Evolutionary conservation across 1,139 yeast genomes (phyloP).

Genomic region (Protomyces lactucae-debilis): DNA sequence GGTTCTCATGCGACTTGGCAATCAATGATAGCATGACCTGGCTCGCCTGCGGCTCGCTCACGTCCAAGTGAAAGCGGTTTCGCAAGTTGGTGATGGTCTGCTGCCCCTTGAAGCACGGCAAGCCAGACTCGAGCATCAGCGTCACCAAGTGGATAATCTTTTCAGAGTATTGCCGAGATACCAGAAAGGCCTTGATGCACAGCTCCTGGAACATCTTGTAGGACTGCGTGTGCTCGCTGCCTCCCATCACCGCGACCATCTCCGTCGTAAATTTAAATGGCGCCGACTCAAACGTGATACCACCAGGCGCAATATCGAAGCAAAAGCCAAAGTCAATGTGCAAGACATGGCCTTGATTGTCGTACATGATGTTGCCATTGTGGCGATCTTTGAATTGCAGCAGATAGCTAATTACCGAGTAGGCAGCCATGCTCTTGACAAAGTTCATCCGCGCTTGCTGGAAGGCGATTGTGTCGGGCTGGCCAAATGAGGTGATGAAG

Average conservation of each 20-base stretch:
- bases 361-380: slow-evolving; percentile 98
- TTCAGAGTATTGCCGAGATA: slow-evolving; percentile 86
- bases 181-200: slow-evolving; percentile 85
- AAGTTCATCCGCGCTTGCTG: slow-evolving; percentile 89
- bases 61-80: slow-evolving; percentile 72
- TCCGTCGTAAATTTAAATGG: slow-evolving; percentile 96
- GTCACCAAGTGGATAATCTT: slow-evolving; percentile 75
- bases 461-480: slow-evolving; percentile 81
- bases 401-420: slow-evolving; percentile 85
- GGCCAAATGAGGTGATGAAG: slow-evolving; percentile 87
- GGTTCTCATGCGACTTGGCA: slow-evolving; percentile 75
- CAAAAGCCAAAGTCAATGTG: slow-evolving; percentile 99
- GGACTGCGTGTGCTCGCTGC: slow-evolving; percentile 75
- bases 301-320: slow-evolving; percentile 98
- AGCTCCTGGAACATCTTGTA: slow-evolving; percentile 92
- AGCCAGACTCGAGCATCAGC: slow-evolving; percentile 93
- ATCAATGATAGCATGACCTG: slow-evolving; percentile 68
- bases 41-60: slow-evolving; percentile 82
- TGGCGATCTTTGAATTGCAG: slow-evolving; percentile 96
- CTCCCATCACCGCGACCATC: slow-evolving; percentile 95
- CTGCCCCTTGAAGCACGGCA: slow-evolving; percentile 88
- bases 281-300: slow-evolving; percentile 93
- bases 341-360: slow-evolving; percentile 85
- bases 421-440: slow-evolving; percentile 91
- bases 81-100: slow-evolving; percentile 74